Conservation (phyloP, 1,284 basidiomycete species). For the Dichomitus squalens region DNA sequence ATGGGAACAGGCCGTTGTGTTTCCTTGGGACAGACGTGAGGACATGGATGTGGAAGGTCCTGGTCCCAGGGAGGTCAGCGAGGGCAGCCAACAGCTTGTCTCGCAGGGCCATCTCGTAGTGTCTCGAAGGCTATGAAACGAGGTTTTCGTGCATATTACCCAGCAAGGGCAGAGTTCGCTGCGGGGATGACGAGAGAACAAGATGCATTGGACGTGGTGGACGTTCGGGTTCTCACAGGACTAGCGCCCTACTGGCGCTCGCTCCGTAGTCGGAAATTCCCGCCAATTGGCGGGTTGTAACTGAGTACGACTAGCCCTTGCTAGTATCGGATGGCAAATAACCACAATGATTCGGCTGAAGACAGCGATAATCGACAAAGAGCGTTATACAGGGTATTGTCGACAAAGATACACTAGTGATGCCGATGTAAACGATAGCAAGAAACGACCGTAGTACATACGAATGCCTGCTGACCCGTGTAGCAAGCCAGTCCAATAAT, state of each 20-base stretch:
- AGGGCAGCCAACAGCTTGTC: constrained; percentile 67
- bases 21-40: constrained; percentile 75
- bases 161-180: not conserved
- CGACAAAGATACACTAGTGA: too few relatives aligned
- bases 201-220: not conserved
- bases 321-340: too few relatives aligned
- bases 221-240: constrained; percentile 6
- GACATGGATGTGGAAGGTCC: constrained; percentile 74
- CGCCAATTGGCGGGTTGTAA: not conserved
- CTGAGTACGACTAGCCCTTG: too few relatives aligned
- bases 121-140: not conserved
- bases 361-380: too few relatives aligned
- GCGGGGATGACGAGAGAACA: not conserved
- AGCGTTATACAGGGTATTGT: too few relatives aligned
- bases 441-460: too few relatives aligned
- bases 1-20: constrained; percentile 73
- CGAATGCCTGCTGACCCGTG: too few relatives aligned
- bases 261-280: constrained; percentile 3
- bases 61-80: constrained; percentile 58
- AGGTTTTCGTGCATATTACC: not conserved
- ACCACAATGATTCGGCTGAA: too few relatives aligned
- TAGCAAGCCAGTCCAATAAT: too few relatives aligned
- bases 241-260: constrained; percentile 1
- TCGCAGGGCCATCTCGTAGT: constrained; percentile 48
- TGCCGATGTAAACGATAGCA: too few relatives aligned